Evolutionary conservation across 2,329 filamentous ascomycete species (phyloP), one percentile per base, ranked within the genome.

Genomic region (Boeremia exigua): DNA sequence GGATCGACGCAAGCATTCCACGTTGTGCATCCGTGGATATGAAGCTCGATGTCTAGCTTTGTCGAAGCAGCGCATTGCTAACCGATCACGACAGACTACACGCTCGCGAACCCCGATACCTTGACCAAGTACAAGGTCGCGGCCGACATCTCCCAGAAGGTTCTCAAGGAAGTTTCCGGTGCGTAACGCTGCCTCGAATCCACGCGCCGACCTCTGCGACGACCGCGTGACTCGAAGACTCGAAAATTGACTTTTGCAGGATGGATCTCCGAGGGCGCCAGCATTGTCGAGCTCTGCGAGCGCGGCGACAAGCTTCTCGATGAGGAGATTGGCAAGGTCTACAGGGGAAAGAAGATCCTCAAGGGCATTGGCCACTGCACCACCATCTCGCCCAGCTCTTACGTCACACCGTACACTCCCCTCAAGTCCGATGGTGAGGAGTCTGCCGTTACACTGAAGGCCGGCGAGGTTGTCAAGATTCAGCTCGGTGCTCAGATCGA

Each of bases 91-190:
- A 63, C 63, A 96, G 91, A 96, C 78, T 93, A 96, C 82, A 86
- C 90, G 67, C 87, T 97, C 78, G 91, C 88, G 79, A 95, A 96
- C 83, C 91, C 91, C 60, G 91, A 96, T 78, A 97, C 92, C 71
- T 86, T 99, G 71, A 98, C 95, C 81, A 99, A 98, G 85, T 98
- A 98, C 86, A 98, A 96, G 88, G 93, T 90, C 65, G 95, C 95
- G 54, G 94, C 91, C 62, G 85, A 90, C 77, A 98, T 99, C 80
- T 95, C 94, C 47, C 91, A 97, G 78, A 96, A 94, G 82, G 94
- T 96, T 68, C 87, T 99, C 67, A 91, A 92, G 70, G 89, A 89
- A 68, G 94, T 99, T 65, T 77, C 80, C 77, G 83, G 84, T 86
- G 75, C 65, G 65, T 70, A 48, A 48, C 37, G 23, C 44, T 40